Conservation (phyloP, 2,329 filamentous ascomycete genomes). For the Clonostachys sp. region DNA sequence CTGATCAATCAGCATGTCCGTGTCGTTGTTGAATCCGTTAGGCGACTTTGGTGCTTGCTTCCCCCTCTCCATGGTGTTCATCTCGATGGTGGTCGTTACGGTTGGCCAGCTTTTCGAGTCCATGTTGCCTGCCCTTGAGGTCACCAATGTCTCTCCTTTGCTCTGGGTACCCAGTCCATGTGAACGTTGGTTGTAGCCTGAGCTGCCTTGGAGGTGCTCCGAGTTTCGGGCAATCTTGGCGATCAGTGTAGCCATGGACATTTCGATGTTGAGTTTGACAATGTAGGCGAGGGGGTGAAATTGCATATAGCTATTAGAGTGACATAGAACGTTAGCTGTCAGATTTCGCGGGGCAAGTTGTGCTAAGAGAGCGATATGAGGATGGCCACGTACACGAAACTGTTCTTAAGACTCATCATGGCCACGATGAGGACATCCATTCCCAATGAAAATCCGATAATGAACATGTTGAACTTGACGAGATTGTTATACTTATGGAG, state of each 20-base stretch:
- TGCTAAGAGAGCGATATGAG: constrained; percentile 3
- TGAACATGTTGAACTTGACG: constrained; percentile 25
- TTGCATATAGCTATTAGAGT: constrained; percentile 28
- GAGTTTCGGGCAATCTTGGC: constrained; percentile 21
- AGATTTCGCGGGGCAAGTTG: constrained; percentile 10
- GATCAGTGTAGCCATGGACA: constrained; percentile 49
- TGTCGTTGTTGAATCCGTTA: not conserved
- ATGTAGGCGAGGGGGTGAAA: constrained; percentile 48
- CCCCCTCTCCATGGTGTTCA: constrained; percentile 4
- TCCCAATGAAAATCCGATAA: constrained; percentile 19
- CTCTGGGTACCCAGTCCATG: not conserved
- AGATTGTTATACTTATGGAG: constrained; percentile 42
- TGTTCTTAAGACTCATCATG: constrained; percentile 4
- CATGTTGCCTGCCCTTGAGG: not conserved
- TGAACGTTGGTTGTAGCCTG: not conserved
- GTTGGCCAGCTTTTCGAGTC: constrained; percentile 2
- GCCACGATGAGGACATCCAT: constrained; percentile 12
- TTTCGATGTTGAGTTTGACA: constrained; percentile 50
- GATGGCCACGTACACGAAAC: constrained; percentile 10
- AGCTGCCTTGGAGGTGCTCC: not conserved
- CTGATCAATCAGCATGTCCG: not conserved
- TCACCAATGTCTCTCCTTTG: not conserved
- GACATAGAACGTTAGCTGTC: not conserved
- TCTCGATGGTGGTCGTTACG: constrained; percentile 4
- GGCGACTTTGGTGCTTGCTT: not conserved